A percentile compares a stretch with the other conserved stretches of the same genome.
Conservation (phyloP, 2,329 filamentous ascomycete genomes). For the Trichoderma guizhouense region DNA sequence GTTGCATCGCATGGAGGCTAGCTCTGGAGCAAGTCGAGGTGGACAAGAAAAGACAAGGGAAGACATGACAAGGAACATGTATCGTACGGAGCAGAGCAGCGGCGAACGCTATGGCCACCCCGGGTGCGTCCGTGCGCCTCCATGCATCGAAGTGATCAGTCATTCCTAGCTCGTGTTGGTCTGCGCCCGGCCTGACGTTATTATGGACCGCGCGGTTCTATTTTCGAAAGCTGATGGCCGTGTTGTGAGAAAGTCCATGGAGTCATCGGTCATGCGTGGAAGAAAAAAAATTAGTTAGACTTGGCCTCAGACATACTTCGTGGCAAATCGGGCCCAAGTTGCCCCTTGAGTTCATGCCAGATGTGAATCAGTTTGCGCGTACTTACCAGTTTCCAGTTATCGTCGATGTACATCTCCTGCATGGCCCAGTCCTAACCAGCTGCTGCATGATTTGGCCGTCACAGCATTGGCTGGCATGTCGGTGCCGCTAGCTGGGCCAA, state of each 20-base stretch:
- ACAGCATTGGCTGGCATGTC: constrained; percentile 12
- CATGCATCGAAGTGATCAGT: constrained; percentile 17
- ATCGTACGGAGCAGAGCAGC: neutral
- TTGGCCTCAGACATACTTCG: neutral
- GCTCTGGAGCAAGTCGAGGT: neutral
- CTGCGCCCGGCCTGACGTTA: constrained; percentile 14
- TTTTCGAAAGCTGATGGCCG: constrained; percentile 14
- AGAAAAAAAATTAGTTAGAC: neutral
- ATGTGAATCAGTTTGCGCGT: neutral
- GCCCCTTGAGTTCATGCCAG: neutral
- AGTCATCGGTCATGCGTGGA: constrained; percentile 14
- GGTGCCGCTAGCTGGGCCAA: constrained; percentile 8
- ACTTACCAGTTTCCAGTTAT: neutral
- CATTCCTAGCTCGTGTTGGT: constrained; percentile 16
- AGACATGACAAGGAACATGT: too few species aligned
- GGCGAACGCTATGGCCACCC: constrained; percentile 15
- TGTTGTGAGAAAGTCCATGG: neutral
- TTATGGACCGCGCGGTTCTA: constrained; percentile 13
- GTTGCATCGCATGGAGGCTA: neutral
- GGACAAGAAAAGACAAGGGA: neutral
- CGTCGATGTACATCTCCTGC: neutral
- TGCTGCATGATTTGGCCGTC: constrained; percentile 4
- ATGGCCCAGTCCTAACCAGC: neutral
- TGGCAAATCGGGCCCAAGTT: constrained; percentile 8
- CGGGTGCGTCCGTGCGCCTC: constrained; percentile 13